Percentiles rank a stretch among this genome's conserved stretches.
Conservation (phyloP, 1,284 basidiomycete species). For the Ceratobasidium sp. region DNA sequence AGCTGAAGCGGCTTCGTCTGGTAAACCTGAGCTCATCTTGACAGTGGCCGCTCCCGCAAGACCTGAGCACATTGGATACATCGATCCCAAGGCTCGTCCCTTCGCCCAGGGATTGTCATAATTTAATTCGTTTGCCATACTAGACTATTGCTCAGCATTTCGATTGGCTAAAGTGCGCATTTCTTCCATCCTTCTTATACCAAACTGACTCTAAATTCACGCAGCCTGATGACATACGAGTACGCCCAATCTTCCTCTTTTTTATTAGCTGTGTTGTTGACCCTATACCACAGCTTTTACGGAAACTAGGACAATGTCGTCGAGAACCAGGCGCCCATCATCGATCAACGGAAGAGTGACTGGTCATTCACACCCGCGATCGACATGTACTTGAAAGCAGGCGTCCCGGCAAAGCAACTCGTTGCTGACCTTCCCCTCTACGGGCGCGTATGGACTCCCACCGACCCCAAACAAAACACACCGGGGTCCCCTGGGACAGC, state of each 20-base stretch:
- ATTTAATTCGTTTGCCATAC: too few species aligned
- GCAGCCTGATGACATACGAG: slow-evolving; percentile 4
- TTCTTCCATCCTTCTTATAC: too few species aligned
- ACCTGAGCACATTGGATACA: not conserved
- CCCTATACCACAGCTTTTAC: not conserved
- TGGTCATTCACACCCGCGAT: slow-evolving; percentile 17
- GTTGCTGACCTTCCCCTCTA: slow-evolving; percentile 20
- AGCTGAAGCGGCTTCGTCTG: not conserved
- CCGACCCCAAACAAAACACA: not conserved
- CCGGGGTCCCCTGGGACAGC: slow-evolving; percentile 16
- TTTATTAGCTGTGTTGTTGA: too few species aligned
- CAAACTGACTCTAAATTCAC: too few species aligned
- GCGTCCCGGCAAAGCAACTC: not conserved
- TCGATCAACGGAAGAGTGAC: not conserved
- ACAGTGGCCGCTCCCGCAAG: not conserved
- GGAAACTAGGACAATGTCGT: slow-evolving; percentile 23
- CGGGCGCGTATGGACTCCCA: slow-evolving; percentile 15
- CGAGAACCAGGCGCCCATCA: slow-evolving; percentile 16
- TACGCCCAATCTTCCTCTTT: not conserved
- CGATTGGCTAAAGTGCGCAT: slow-evolving; percentile 16
- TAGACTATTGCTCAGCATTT: not conserved
- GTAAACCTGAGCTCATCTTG: not conserved
- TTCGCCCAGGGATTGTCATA: too few species aligned
- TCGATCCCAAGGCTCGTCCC: too few species aligned
- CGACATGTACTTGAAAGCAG: slow-evolving; percentile 1